A percentile compares a stretch with the other conserved stretches of the same genome.
Evolutionary conservation across 129 eudicot species (phyloP).

Genomic region (Flaveria trinervia): DNA sequence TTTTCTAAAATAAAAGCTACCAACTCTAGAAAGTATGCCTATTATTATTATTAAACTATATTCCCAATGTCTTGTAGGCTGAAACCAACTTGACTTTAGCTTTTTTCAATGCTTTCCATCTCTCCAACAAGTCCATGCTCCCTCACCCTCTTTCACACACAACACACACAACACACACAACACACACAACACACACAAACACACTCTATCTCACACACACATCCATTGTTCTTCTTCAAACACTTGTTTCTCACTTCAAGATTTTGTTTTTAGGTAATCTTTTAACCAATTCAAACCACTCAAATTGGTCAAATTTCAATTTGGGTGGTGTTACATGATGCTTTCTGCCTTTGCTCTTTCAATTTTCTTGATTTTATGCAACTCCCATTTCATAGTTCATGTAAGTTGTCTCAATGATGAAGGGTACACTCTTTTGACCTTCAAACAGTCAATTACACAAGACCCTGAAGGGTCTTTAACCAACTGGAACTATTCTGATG

Average conservation of each 20-base stretch:
- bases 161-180: no score
- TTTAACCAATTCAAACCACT: constrained; percentile 25
- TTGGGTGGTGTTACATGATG: constrained; percentile 32
- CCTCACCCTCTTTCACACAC: constrained; percentile 43
- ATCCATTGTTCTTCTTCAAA: constrained; percentile 34
- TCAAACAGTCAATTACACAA: constrained; percentile 64
- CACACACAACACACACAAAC: constrained; percentile 35
- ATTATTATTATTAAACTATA: constrained; percentile 28
- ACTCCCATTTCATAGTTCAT: constrained; percentile 39
- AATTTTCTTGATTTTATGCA: constrained; percentile 44
- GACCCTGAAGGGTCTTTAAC: constrained; percentile 84
- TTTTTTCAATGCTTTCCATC: constrained; percentile 48
- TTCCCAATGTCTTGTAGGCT: constrained; percentile 61
- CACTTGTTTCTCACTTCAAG: constrained; percentile 28
- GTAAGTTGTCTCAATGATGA: constrained; percentile 66
- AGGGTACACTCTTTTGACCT: constrained; percentile 74
- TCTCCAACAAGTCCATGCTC: constrained; percentile 39
- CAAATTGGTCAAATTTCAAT: constrained; percentile 24
- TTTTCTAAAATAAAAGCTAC: not conserved
- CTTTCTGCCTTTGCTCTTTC: constrained; percentile 51
- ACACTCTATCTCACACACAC: constrained; percentile 13
- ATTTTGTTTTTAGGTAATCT: constrained; percentile 23
- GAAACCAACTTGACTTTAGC: constrained; percentile 51
- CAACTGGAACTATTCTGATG: constrained; percentile 83
- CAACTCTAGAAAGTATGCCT: constrained; percentile 26